Percentiles rank a stretch among this genome's conserved stretches.
Evolutionary conservation across 2,329 filamentous ascomycete species (phyloP).

Genomic region (Xylaria multiplex): DNA sequence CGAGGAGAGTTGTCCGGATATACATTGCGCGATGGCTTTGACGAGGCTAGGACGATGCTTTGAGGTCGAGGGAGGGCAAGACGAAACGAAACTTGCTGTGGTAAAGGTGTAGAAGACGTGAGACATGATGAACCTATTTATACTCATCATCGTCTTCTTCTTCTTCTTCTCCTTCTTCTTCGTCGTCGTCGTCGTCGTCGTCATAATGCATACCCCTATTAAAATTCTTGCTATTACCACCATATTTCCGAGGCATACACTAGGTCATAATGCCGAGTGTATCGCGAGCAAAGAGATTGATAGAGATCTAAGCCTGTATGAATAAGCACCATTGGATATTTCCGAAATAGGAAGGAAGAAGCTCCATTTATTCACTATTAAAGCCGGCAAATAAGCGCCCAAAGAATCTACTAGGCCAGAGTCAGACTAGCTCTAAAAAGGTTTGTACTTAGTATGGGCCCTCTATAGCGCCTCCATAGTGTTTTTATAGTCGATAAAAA

Average conservation of each 20-base stretch:
- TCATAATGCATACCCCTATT: too few relatives aligned
- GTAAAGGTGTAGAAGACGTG: background rate
- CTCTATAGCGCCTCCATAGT: too few relatives aligned
- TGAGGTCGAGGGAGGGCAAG: background rate
- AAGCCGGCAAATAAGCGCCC: background rate
- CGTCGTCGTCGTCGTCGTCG: background rate
- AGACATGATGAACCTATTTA: constrained; percentile 24
- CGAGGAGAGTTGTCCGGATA: constrained; percentile 30
- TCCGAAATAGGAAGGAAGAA: constrained; percentile 17
- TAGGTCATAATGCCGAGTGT: constrained; percentile 14
- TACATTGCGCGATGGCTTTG: constrained; percentile 22
- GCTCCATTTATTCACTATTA: background rate
- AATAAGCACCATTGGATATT: constrained; percentile 17
- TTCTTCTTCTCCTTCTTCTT: background rate
- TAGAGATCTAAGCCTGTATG: constrained; percentile 1
- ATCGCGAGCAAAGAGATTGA: constrained; percentile 10
- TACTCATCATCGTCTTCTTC: constrained; percentile 9
- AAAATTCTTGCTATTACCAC: background rate
- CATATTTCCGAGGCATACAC: constrained; percentile 13
- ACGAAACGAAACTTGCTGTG: constrained; percentile 16
- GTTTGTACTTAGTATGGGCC: too few relatives aligned
- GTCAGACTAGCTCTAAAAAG: background rate
- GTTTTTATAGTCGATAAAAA: background rate
- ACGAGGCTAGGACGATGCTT: background rate
- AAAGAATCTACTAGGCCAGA: background rate